Conservation (phyloP, 805 yeast species). For the Barnettozyma sucrosica region DNA sequence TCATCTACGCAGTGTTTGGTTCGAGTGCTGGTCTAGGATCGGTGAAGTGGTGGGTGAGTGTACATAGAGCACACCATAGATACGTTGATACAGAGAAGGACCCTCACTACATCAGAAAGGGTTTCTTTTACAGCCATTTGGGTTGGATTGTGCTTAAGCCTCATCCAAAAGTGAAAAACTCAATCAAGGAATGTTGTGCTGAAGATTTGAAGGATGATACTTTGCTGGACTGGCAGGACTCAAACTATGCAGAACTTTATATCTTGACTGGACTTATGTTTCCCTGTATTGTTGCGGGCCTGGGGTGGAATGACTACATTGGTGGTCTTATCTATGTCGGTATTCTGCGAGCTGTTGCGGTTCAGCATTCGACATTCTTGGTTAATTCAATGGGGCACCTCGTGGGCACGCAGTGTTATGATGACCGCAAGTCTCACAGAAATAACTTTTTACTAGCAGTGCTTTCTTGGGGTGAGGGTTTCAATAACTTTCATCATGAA, state of each 20-base stretch:
- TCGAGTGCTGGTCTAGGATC: slow-evolving; percentile 74
- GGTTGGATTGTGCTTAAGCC: slow-evolving; percentile 82
- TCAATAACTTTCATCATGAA: slow-evolving; percentile 92
- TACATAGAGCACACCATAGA: slow-evolving; percentile 88
- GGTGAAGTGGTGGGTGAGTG: slow-evolving; percentile 70
- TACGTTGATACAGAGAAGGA: slow-evolving; percentile 84
- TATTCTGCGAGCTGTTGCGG: slow-evolving; percentile 56
- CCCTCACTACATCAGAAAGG: slow-evolving; percentile 80
- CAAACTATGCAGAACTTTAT: slow-evolving; percentile 43
- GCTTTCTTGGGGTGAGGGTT: slow-evolving; percentile 85
- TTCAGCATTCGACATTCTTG: slow-evolving; percentile 76
- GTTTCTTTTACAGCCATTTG: slow-evolving; percentile 75
- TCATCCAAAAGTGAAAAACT: slow-evolving; percentile 44
- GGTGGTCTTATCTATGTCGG: slow-evolving; percentile 85
- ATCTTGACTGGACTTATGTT: slow-evolving; percentile 46
- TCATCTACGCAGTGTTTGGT: slow-evolving; percentile 54
- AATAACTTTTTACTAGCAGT: slow-evolving; percentile 56
- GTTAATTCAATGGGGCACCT: slow-evolving; percentile 83
- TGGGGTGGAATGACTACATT: slow-evolving; percentile 62
- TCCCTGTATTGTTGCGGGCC: slow-evolving; percentile 63
- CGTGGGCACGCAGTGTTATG: slow-evolving; percentile 68
- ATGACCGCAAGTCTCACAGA: slow-evolving; percentile 66
- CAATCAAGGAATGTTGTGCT: slow-evolving; percentile 32
- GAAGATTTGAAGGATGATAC: slow-evolving; percentile 58
- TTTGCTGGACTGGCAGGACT: slow-evolving; percentile 33